Conservation (phyloP, 805 yeast genomes). For the Yarrowia osloensis region DNA sequence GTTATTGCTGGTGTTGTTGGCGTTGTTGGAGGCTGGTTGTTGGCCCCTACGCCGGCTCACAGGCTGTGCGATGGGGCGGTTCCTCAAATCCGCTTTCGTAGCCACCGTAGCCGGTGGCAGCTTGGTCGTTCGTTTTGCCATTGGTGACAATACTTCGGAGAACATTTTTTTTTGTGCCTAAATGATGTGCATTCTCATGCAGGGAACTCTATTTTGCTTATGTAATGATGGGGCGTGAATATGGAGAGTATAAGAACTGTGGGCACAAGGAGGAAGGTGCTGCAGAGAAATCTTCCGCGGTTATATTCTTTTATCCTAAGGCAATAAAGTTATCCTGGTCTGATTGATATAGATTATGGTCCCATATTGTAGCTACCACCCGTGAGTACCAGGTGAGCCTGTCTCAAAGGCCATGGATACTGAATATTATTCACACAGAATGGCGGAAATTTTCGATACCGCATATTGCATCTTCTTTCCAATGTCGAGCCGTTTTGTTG, state of each 20-base stretch:
- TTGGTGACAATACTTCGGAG: constrained; percentile 18
- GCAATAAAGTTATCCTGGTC: background rate
- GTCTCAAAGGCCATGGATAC: no score
- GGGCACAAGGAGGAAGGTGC: background rate
- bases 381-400: no score
- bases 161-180: constrained; percentile 18
- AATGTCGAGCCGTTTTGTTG: no score
- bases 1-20: background rate
- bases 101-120: constrained; percentile 25
- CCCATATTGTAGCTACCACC: background rate
- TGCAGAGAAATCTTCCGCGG: background rate
- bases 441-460: no score
- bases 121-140: constrained; percentile 21
- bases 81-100: constrained; percentile 18
- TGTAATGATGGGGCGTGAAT: background rate
- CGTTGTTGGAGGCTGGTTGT: background rate
- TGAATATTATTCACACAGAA: no score
- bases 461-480: background rate
- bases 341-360: background rate
- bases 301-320: no score
- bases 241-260: background rate
- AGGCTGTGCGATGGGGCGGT: constrained; percentile 17
- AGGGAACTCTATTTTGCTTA: constrained; percentile 1
- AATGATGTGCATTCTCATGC: constrained; percentile 11
- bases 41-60: constrained; percentile 18